Evolutionary conservation across 495 filamentous ascomycete genomes (phyloP).

Genomic region (Penicillium canariense): DNA sequence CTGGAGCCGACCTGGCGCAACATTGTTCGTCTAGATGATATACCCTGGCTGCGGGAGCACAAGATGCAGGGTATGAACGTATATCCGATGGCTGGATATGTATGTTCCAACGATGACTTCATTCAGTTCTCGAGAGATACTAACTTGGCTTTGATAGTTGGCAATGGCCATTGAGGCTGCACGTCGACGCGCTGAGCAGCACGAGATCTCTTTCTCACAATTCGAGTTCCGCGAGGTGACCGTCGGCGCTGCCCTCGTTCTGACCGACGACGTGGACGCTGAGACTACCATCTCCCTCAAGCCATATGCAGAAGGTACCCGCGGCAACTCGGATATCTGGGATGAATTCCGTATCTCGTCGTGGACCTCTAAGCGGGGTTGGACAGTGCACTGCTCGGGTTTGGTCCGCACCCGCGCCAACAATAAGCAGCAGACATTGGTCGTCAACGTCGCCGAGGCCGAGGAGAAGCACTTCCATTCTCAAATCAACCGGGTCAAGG

Average conservation of each 20-base stretch:
- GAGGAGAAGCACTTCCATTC: slow-evolving; percentile 13
- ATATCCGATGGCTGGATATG: slow-evolving; percentile 49
- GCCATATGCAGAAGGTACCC: slow-evolving; percentile 37
- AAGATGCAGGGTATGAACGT: slow-evolving; percentile 42
- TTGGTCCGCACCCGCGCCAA: slow-evolving; percentile 17
- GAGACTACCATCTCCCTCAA: slow-evolving; percentile 43
- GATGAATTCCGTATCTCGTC: slow-evolving; percentile 38
- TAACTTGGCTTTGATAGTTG: slow-evolving; percentile 16
- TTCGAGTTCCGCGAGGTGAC: slow-evolving; percentile 41
- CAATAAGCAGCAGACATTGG: slow-evolving; percentile 15
- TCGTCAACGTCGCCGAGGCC: slow-evolving; percentile 13
- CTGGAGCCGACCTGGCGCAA: slow-evolving; percentile 45
- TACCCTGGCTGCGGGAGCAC: slow-evolving; percentile 55
- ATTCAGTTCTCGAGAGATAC: background rate
- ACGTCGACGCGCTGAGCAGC: slow-evolving; percentile 18
- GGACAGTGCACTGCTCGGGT: slow-evolving; percentile 39
- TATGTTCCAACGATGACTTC: slow-evolving; percentile 18
- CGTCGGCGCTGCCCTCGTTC: slow-evolving; percentile 38
- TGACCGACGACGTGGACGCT: slow-evolving; percentile 38
- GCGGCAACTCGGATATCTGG: slow-evolving; percentile 37
- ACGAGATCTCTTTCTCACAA: slow-evolving; percentile 17
- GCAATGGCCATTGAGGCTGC: slow-evolving; percentile 52
- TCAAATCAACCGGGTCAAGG: slow-evolving; percentile 10
- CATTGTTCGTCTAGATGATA: slow-evolving; percentile 42
- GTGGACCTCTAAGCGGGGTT: slow-evolving; percentile 28